Evolutionary conservation across 305 asterid species (phyloP).

Genomic region (Euphrasia arctica): DNA sequence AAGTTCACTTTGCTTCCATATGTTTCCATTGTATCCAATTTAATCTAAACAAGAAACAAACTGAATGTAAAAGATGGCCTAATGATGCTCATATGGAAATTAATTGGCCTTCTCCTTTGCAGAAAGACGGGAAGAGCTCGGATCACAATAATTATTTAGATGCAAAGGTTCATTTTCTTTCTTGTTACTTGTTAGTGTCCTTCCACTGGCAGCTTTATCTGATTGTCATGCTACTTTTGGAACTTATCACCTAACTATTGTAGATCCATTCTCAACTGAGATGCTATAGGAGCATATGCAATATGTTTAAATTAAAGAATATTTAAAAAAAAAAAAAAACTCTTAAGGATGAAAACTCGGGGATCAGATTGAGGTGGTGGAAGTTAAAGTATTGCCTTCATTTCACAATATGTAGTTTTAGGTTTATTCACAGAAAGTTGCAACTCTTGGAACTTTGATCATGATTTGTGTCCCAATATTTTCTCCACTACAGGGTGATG

Average conservation of each 20-base stretch:
- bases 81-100: constrained; percentile 24
- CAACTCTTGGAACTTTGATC: not conserved
- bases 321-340: not conserved
- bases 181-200: constrained; percentile 14
- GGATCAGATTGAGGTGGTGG: not conserved
- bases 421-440: not conserved
- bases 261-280: constrained; percentile 8
- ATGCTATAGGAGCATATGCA: constrained; percentile 1
- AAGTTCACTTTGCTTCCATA: not conserved
- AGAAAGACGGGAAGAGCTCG: constrained; percentile 84
- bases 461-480: constrained; percentile 12
- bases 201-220: constrained; percentile 17
- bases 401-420: too few relatives aligned
- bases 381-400: too few relatives aligned
- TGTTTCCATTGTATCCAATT: constrained; percentile 4
- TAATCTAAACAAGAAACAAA: constrained; percentile 10
- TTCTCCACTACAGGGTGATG: constrained; percentile 70
- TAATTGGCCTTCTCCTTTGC: constrained; percentile 34
- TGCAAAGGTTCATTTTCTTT: constrained; percentile 60
- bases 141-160: constrained; percentile 81
- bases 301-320: not conserved
- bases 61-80: constrained; percentile 5
- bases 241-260: constrained; percentile 12
- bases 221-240: constrained; percentile 1
- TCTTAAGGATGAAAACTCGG: constrained; percentile 1